A percentile compares a stretch with the other conserved stretches of the same genome.
Conservation (phyloP, 2,329 filamentous ascomycete genomes). For the Pseudogymnoascus sp. region DNA sequence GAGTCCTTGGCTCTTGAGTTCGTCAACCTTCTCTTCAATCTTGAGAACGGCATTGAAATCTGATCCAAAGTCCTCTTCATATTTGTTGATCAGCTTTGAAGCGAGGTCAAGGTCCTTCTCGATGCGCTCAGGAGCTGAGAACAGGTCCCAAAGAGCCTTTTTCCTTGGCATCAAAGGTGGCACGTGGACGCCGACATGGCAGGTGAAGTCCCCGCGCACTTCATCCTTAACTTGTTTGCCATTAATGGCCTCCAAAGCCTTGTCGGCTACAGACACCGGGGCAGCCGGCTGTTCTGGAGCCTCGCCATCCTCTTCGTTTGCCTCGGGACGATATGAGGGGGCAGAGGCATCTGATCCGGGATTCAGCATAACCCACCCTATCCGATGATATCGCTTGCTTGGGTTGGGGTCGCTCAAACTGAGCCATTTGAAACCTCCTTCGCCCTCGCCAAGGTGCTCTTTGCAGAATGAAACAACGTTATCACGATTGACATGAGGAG, state of each 20-base stretch:
- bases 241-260: constrained; percentile 88
- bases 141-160: constrained; percentile 94
- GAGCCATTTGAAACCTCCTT: constrained; percentile 91
- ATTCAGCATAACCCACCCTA: constrained; percentile 97
- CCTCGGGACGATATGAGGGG: constrained; percentile 65
- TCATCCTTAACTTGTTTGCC: constrained; percentile 96
- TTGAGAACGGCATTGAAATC: constrained; percentile 70
- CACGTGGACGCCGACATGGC: constrained; percentile 92
- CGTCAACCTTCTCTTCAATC: constrained; percentile 81
- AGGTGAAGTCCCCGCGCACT: constrained; percentile 89
- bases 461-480: constrained; percentile 94
- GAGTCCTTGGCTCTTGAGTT: constrained; percentile 67
- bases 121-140: constrained; percentile 88
- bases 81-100: constrained; percentile 72
- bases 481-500: constrained; percentile 86
- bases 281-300: constrained; percentile 35
- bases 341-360: constrained; percentile 59
- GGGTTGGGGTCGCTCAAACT: constrained; percentile 96
- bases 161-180: constrained; percentile 80
- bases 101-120: constrained; percentile 84
- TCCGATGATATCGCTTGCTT: constrained; percentile 92
- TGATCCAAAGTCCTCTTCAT: constrained; percentile 76
- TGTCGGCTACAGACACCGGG: constrained; percentile 62
- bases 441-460: constrained; percentile 83
- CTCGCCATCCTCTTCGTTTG: constrained; percentile 55